Conservation (phyloP, 179 eudicot species). For the Spinacia oleracea region DNA sequence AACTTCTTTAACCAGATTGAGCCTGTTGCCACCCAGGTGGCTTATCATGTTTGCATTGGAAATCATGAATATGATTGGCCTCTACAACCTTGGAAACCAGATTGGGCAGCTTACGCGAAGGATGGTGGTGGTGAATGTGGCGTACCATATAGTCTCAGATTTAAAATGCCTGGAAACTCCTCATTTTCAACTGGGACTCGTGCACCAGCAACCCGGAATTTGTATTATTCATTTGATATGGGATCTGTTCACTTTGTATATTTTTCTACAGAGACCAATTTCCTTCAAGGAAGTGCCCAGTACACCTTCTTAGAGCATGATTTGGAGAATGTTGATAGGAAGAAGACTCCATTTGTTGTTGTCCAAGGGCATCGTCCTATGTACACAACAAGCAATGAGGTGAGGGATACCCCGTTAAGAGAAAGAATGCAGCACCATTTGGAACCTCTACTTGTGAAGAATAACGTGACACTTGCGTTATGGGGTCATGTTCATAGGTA, state of each 20-base stretch:
- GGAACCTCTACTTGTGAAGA: conserved; percentile 80
- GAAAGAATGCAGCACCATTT: conserved; percentile 58
- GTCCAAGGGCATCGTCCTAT: conserved; percentile 99
- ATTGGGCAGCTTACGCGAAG: conserved; percentile 73
- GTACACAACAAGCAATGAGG: conserved; percentile 86
- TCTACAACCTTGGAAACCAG: conserved; percentile 89
- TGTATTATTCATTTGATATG: conserved; percentile 73
- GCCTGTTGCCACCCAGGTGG: conserved; percentile 72
- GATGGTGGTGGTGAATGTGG: conserved; percentile 99
- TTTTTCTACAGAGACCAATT: conserved; percentile 87
- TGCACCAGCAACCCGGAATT: conserved; percentile 83
- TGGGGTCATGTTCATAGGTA: conserved; percentile 99
- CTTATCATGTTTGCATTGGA: conserved; percentile 95
- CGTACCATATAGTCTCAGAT: conserved; percentile 85
- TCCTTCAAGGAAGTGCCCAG: conserved; percentile 77
- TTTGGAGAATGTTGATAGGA: conserved; percentile 71
- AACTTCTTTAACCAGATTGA: conserved; percentile 84
- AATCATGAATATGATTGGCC: conserved; percentile 99
- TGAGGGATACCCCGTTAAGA: conserved; percentile 58
- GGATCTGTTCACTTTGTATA: conserved; percentile 90
- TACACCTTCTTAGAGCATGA: conserved; percentile 76
- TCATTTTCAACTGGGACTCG: conserved; percentile 67
- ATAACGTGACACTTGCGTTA: conserved; percentile 82
- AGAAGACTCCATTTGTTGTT: conserved; percentile 82
- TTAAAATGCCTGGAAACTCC: conserved; percentile 97